Base-by-base conservation (phyloP, 2,329 filamentous ascomycete genomes). In the Venturia nashicola region DNA sequence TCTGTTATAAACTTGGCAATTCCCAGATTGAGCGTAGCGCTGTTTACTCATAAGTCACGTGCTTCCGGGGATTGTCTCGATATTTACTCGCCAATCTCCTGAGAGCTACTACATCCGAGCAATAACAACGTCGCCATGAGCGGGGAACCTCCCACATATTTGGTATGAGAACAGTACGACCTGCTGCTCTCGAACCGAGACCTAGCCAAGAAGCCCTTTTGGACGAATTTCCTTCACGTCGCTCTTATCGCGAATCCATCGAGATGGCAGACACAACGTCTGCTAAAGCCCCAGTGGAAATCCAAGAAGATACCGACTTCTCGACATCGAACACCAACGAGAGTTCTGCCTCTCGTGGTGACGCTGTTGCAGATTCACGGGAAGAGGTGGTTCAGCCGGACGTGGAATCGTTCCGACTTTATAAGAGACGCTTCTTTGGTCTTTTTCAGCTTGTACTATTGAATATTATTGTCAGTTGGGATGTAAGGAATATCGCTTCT, bases 391-490 rank as follows among this genome's bases (percentile, higher is more conserved):
- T 14, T 36, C 51, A 57, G 51, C 32, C 51, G 32, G 16, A n/a
- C 16, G 32, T 27, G 46, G 46, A 36, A 18, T 27, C 36, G 32
- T 12, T 61, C 8, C 51, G 62, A 27, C 39, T 88, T 27, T 97
- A 97, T 73, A 93, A 89, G 76, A 83, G 91, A 71, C 83, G 94
- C 55, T 99, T 91, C 86, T 89, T 96, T 73, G 94, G 94, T 0
- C 79, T 99, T 61, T 77, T 83, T 27, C 90, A 96, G 75, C 77
- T 97, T 71, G 88, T 91, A 7, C 76, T 97, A 70, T 79, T 97
- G 76, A 99, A 97, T 73, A 87, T 97, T 64, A 85, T 97, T 66
- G 88, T 96, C 51, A 95, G 90, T 71, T 97, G 93, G 93, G 91
- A 95, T 83, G 90, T 94, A 82, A 81, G 90, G 86, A 51, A 11